These are phyloP conservation scores for Massarina eburnea DNA, from an alignment of 2,329 filamentous ascomycete genomes.

Conservation along the genomic window DNA sequence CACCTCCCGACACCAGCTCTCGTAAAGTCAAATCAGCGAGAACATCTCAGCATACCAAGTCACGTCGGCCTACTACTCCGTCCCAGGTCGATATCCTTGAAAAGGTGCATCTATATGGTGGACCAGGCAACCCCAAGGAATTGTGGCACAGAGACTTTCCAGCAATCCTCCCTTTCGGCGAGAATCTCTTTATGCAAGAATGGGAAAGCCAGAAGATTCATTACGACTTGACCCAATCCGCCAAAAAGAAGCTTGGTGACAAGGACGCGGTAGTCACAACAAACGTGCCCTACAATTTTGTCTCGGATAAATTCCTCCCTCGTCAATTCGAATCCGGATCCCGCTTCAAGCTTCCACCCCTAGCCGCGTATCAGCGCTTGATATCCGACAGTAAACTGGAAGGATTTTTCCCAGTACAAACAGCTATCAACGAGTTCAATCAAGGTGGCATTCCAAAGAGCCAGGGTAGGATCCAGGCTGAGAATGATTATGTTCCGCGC, in stretches of 20 bases:
- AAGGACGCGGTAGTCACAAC: slow-evolving; percentile 14
- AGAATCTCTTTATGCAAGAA: slow-evolving; percentile 29
- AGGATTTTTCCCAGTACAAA: slow-evolving; percentile 1
- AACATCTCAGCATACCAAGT: no score
- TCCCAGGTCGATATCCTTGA: slow-evolving; percentile 7
- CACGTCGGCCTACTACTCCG: no score
- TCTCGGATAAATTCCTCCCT: neutral
- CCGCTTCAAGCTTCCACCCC: slow-evolving; percentile 26
- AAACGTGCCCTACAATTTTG: slow-evolving; percentile 17
- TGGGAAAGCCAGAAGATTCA: slow-evolving; percentile 34
- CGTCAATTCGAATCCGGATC: slow-evolving; percentile 29
- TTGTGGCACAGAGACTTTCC: slow-evolving; percentile 23
- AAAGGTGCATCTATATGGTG: slow-evolving; percentile 28
- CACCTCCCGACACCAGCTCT: no score
- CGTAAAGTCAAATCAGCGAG: no score
- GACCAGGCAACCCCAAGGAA: slow-evolving; percentile 23
- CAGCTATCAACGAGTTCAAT: slow-evolving; percentile 16
- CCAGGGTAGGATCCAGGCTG: neutral
- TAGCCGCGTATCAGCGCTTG: neutral
- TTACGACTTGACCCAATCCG: slow-evolving; percentile 22
- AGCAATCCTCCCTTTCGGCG: slow-evolving; percentile 27
- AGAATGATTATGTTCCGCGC: slow-evolving; percentile 20
- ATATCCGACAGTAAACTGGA: neutral
- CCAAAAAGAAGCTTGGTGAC: slow-evolving; percentile 9
- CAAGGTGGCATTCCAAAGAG: neutral